Percentiles rank a stretch among this genome's conserved stretches.
Evolutionary conservation across 2,329 filamentous ascomycete genomes (phyloP).

Genomic region (Aspergillus fumigatus): DNA sequence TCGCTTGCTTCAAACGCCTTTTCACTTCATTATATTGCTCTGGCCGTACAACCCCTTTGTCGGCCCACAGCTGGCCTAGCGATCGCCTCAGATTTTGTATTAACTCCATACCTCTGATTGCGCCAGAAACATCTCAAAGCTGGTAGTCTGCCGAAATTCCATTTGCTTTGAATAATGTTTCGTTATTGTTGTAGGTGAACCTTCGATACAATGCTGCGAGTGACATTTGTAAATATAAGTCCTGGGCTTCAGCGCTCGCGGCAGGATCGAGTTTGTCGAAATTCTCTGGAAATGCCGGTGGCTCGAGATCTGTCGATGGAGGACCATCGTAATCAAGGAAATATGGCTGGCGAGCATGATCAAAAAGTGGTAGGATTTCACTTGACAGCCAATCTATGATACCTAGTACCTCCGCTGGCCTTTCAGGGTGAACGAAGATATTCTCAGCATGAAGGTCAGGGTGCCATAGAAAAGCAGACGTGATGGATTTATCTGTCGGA

Average conservation of each 20-base stretch:
- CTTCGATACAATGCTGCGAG: no score
- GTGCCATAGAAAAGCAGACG: conserved; percentile 30
- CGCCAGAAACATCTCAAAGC: conserved; percentile 8
- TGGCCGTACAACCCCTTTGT: neutral
- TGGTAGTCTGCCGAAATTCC: conserved; percentile 4
- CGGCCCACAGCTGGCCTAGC: neutral
- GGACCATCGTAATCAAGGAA: conserved; percentile 32
- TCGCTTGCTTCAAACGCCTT: conserved; percentile 7
- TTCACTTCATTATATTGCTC: conserved; percentile 10
- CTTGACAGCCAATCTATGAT: conserved; percentile 27
- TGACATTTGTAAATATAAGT: no score
- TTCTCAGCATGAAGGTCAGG: conserved; percentile 36
- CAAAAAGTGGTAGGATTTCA: conserved; percentile 31
- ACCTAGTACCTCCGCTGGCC: conserved; percentile 14
- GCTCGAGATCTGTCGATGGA: no score
- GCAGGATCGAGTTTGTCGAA: no score
- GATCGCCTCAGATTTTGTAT: neutral
- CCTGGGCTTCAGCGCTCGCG: no score
- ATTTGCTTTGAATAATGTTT: neutral
- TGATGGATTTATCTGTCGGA: conserved; percentile 21
- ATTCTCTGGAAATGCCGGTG: no score
- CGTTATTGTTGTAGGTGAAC: no score
- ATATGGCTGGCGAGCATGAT: conserved; percentile 29
- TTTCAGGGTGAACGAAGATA: conserved; percentile 19
- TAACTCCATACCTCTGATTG: conserved; percentile 9